Conservation (phyloP, 768 basidiomycete genomes). For the Mycena maculata region DNA sequence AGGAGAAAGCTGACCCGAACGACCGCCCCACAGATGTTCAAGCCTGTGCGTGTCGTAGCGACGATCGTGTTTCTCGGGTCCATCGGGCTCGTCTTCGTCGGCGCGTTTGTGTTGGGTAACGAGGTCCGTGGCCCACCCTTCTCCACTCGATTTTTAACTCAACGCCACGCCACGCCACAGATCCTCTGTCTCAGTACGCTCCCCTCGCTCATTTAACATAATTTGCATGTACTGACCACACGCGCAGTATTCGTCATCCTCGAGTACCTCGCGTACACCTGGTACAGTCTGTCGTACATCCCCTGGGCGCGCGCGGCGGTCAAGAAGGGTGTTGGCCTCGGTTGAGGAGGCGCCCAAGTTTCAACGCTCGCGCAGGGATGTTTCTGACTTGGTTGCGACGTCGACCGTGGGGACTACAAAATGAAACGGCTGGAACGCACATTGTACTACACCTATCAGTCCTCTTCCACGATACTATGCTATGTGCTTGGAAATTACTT, state of each 20-base stretch:
- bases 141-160: neutral
- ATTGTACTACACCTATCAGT: neutral
- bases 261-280: slow-evolving; percentile 91
- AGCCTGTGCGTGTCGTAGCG: slow-evolving; percentile 88
- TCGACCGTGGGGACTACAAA: neutral
- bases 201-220: neutral
- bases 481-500: slow-evolving; percentile 23
- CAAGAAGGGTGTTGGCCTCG: slow-evolving; percentile 69
- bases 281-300: slow-evolving; percentile 91
- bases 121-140: slow-evolving; percentile 58
- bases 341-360: no score
- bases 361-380: slow-evolving; percentile 31
- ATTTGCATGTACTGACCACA: slow-evolving; percentile 25
- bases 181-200: slow-evolving; percentile 75
- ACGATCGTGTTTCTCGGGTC: slow-evolving; percentile 81
- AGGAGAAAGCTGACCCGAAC: neutral
- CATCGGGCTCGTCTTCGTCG: slow-evolving; percentile 86
- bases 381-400: no score
- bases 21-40: slow-evolving; percentile 82
- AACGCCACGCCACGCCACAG: slow-evolving; percentile 45
- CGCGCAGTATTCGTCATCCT: slow-evolving; percentile 86
- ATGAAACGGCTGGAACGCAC: neutral
- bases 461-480: neutral
- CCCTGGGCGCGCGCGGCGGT: slow-evolving; percentile 88
- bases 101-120: slow-evolving; percentile 81